Percentiles rank a stretch among this genome's conserved stretches.
phyloP scores from a whole-genome alignment of 495 filamentous ascomycete genomes.

The Physcia stellaris region DNA sequence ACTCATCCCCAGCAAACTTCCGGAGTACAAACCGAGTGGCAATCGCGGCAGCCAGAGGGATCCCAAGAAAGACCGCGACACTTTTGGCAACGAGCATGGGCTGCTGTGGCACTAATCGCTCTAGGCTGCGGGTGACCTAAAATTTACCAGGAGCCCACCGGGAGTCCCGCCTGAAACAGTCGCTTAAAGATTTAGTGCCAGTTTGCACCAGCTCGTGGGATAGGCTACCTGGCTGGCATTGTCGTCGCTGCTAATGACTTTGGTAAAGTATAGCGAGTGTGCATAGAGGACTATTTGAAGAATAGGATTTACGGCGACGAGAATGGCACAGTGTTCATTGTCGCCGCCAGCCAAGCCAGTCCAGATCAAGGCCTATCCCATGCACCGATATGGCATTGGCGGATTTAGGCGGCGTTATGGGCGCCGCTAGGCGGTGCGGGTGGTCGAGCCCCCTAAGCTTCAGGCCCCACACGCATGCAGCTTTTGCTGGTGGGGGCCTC shows the following conservation, averaged over 20 bases:
- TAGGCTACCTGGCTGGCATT: constrained; percentile 44
- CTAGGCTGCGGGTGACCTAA: no score
- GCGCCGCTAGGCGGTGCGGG: no score
- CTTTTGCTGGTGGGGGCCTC: no score
- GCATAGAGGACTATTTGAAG: constrained; percentile 82
- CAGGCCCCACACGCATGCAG: no score
- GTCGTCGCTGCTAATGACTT: constrained; percentile 40
- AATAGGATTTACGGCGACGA: constrained; percentile 78
- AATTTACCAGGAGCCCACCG: no score
- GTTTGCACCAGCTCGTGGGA: no score
- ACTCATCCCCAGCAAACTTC: constrained; percentile 32
- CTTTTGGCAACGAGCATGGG: constrained; percentile 68
- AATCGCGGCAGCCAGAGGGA: constrained; percentile 68
- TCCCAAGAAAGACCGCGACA: constrained; percentile 76
- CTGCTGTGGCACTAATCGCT: no score
- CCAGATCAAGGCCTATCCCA: constrained; percentile 75
- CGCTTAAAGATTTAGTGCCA: no score
- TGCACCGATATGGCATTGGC: no score
- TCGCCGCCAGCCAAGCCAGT: constrained; percentile 67
- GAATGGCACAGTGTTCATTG: constrained; percentile 74
- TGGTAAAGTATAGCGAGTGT: constrained; percentile 67
- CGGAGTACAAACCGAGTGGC: constrained; percentile 56
- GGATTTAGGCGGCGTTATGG: no score
- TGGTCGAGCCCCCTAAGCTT: no score
- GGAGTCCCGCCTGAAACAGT: no score